Conservation (phyloP, 768 basidiomycete species). For the Obba rivulosa region DNA sequence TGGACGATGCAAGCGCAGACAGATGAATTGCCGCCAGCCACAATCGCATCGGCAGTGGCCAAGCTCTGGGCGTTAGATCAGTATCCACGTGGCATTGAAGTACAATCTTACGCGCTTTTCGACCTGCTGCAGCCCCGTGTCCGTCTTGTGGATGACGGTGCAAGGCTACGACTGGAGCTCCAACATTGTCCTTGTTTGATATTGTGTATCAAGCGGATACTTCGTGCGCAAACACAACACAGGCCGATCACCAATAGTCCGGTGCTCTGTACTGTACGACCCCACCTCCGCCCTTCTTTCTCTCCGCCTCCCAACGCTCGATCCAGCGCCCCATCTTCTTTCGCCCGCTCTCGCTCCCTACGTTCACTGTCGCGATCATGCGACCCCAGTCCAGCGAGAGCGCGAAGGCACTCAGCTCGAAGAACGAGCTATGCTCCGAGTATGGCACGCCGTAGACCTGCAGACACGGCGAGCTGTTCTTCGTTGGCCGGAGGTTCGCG, state of each 20-base stretch:
- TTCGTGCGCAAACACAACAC: no score
- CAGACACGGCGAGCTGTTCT: conserved; percentile 62
- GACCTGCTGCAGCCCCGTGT: no score
- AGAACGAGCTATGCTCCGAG: conserved; percentile 95
- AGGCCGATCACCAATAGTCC: conserved; percentile 49
- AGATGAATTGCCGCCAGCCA: no score
- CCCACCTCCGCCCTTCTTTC: conserved; percentile 42
- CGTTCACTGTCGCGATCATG: conserved; percentile 96
- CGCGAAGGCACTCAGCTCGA: conserved; percentile 93
- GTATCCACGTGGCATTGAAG: no score
- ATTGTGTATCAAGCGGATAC: no score
- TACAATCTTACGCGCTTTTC: no score
- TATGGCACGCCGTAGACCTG: conserved; percentile 85
- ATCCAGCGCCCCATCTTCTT: conserved; percentile 90
- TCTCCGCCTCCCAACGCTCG: conserved; percentile 82
- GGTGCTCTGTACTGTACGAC: conserved; percentile 32
- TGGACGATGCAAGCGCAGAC: no score
- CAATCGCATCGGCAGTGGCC: no score
- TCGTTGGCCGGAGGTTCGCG: conserved; percentile 58
- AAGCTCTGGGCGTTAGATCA: no score
- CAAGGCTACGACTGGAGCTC: no score
- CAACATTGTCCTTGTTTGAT: no score
- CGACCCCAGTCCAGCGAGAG: conserved; percentile 78
- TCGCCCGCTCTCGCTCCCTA: conserved; percentile 65
- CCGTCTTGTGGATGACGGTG: no score